Evolutionary conservation across 345 rosid species (phyloP).

Genomic region (Gossypium bickii): DNA sequence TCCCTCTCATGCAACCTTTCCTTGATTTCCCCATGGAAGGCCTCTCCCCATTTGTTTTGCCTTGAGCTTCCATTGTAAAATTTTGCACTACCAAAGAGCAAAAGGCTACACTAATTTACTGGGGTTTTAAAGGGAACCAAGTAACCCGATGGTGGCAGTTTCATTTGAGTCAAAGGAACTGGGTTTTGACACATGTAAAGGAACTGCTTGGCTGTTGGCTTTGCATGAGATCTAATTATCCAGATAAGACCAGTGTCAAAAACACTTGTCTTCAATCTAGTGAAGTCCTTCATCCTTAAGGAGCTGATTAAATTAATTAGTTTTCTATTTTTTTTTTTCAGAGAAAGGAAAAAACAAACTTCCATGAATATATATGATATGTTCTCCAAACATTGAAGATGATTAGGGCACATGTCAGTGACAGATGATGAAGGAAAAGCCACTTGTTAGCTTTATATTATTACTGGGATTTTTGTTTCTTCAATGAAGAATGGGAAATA

Average conservation of each 20-base stretch:
- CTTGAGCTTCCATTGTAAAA: slow-evolving; percentile 4
- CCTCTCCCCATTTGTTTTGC: neutral
- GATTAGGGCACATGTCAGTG: neutral
- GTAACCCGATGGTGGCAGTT: neutral
- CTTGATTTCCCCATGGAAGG: slow-evolving; percentile 27
- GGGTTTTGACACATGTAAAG: slow-evolving; percentile 10
- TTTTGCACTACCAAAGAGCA: neutral
- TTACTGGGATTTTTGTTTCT: neutral
- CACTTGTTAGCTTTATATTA: neutral
- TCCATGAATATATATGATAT: neutral
- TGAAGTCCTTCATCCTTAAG: slow-evolving; percentile 9
- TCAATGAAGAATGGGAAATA: neutral
- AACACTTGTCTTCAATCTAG: slow-evolving; percentile 10
- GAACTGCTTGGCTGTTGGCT: neutral
- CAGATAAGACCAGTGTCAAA: slow-evolving; percentile 7
- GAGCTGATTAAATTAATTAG: neutral
- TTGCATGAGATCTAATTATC: neutral
- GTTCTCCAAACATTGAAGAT: neutral
- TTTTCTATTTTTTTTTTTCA: neutral
- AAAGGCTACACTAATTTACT: neutral
- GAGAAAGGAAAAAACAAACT: neutral
- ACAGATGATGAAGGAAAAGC: neutral
- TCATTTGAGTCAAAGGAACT: neutral
- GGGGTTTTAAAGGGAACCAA: neutral
- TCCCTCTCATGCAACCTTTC: slow-evolving; percentile 69